A percentile compares a stretch with the other conserved stretches of the same genome.
Evolutionary conservation across 1,139 yeast genomes (phyloP).

Genomic region (Pichia sp.): DNA sequence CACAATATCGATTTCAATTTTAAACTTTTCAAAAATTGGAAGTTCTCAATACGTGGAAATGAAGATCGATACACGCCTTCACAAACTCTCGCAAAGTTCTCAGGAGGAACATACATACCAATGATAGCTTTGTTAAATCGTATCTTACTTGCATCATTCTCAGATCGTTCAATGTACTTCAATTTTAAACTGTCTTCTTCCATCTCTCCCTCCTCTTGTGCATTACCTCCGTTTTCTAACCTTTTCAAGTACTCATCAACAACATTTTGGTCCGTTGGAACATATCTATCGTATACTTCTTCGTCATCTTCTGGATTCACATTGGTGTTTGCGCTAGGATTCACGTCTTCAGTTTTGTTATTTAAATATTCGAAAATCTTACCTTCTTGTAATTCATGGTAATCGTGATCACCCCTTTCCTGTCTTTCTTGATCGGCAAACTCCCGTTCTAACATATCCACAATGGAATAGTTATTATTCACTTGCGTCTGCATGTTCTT

Average conservation of each 20-base stretch:
- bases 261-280: constrained; percentile 26
- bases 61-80: constrained; percentile 82
- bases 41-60: constrained; percentile 84
- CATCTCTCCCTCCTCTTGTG: background rate
- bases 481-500: too few relatives aligned
- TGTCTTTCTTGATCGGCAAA: constrained; percentile 8
- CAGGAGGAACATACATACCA: constrained; percentile 62
- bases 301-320: constrained; percentile 20
- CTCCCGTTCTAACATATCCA: constrained; percentile 1
- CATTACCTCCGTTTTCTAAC: constrained; percentile 2
- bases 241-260: constrained; percentile 20
- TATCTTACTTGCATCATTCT: constrained; percentile 11
- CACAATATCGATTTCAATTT: constrained; percentile 75
- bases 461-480: background rate
- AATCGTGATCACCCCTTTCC: constrained; percentile 7
- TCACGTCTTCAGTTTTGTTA: background rate
- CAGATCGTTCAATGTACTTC: constrained; percentile 4
- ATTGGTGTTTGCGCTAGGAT: background rate
- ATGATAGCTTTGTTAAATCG: constrained; percentile 12
- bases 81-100: constrained; percentile 84
- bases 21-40: constrained; percentile 58
- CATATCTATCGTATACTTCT: constrained; percentile 30
- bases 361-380: constrained; percentile 4
- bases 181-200: constrained; percentile 1
- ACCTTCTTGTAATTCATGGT: constrained; percentile 4